Base-by-base conservation (phyloP, 805 yeast species). In the Kuraishia ogatae region DNA sequence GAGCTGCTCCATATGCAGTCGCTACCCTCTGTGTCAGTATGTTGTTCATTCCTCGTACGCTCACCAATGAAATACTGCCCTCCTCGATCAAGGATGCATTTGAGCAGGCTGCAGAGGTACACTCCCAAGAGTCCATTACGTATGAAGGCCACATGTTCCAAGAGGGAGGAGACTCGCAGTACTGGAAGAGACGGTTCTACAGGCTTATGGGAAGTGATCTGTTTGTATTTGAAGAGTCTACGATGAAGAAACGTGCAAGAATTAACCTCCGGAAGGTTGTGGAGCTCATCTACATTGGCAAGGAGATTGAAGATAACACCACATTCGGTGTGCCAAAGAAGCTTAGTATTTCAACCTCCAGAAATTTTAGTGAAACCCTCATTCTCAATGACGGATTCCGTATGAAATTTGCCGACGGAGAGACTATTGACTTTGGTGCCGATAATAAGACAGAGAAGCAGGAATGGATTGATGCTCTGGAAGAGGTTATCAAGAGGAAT, bases 151-250 rank as follows among this genome's bases (percentile, higher is more conserved):
- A 74, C 63, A 71, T 93, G 71, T 82, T 83, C 62, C 98, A 92
- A 70, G 89, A 86, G 64, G 98, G 98, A 20, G 97, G 97, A 10
- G 98, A 92, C 71, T 80, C 94, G 61, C 80, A 77, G 17, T 72
- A 76, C 28, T 82, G 92, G 83, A 81, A 87, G 61, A 80, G 87
- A 60, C 77, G 97, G 56, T 89, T 70, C 70, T 90, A 85, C 72
- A 84, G 80, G 59, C 73, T 92, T n/a, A 73, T 79, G 50, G 96
- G 93, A 0, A 78, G 83, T 8, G 81, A 83, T 39, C 72, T 92
- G 60, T 75, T 84, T 54, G 97, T 97, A 0, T 89, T 85, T 64
- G 85, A 88, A 60, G 94, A 86, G 59, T 73, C 73, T 28, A 74
- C 86, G 1, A 81, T 73, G 67, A 85, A 84, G 63, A 81, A 93